Evolutionary conservation across 163 green algal genomes (phyloP).

Genomic region (Scenedesmus sp.): DNA sequence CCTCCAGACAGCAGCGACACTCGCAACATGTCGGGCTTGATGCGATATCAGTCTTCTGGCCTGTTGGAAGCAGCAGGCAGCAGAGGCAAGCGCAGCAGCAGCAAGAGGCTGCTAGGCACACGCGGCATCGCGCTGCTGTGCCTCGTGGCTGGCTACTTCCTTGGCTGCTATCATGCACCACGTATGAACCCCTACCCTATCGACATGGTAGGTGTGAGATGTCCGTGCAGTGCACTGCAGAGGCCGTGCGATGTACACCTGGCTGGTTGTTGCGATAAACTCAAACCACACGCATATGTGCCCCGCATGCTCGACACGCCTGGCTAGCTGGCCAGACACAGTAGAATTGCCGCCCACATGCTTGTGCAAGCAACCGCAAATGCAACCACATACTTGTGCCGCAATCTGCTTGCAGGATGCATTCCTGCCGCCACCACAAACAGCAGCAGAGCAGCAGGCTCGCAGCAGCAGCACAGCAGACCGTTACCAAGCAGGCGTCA

Average conservation of each 20-base stretch:
- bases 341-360: not conserved
- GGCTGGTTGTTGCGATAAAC: no score
- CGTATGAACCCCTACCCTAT: slow-evolving; percentile 19
- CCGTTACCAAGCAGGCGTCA: not conserved
- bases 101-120: not conserved
- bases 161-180: not conserved
- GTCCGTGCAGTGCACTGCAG: not conserved
- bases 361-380: not conserved
- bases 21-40: not conserved
- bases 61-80: not conserved
- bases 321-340: not conserved
- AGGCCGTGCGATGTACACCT: not conserved
- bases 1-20: no score
- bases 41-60: not conserved
- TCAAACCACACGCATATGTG: not conserved
- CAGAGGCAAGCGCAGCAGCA: slow-evolving; percentile 5
- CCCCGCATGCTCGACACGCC: not conserved
- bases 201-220: slow-evolving; percentile 23
- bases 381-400: not conserved
- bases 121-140: not conserved
- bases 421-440: slow-evolving; percentile 23
- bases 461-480: not conserved
- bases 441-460: not conserved
- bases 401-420: slow-evolving; percentile 17
- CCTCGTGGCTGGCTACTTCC: not conserved